These are phyloP conservation scores for Crucihimalaya himalaica DNA, from an alignment of 345 rosid species.

Conservation along the genomic window DNA sequence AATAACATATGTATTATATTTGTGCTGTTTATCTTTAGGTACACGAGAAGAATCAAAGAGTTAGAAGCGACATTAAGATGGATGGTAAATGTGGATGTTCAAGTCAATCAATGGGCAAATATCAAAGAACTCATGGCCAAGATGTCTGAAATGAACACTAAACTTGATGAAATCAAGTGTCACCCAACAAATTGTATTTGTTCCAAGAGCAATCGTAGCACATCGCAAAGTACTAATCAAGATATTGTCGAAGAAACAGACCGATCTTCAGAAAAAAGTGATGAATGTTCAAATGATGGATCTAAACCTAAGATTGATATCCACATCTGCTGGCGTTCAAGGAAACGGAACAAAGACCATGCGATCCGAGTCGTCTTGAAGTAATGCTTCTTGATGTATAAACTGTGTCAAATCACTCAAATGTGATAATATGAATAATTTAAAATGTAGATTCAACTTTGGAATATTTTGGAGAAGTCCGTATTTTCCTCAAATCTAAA, in stretches of 20 bases:
- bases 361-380: not conserved
- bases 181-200: conserved; percentile 8
- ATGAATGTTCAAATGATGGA: conserved; percentile 1
- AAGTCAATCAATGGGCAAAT: conserved; percentile 24
- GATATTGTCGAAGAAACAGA: not conserved
- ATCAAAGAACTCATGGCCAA: conserved; percentile 20
- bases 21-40: conserved; percentile 14
- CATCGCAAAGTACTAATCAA: conserved; percentile 3
- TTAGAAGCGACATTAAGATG: conserved; percentile 37
- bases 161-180: conserved; percentile 16
- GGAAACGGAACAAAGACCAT: conserved; percentile 3
- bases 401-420: not conserved
- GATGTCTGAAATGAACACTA: conserved; percentile 34
- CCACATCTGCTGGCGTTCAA: conserved; percentile 25
- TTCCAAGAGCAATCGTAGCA: not conserved
- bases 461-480: not conserved
- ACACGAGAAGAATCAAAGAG: conserved; percentile 29
- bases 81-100: conserved; percentile 35
- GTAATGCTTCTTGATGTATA: conserved; percentile 1
- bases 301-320: conserved; percentile 32
- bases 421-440: not conserved
- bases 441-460: not conserved
- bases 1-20: not conserved
- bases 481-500: no score
- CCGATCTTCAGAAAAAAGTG: not conserved